Conservation (phyloP, 306 rosid genomes). For the Pterocarpus santalinus region DNA sequence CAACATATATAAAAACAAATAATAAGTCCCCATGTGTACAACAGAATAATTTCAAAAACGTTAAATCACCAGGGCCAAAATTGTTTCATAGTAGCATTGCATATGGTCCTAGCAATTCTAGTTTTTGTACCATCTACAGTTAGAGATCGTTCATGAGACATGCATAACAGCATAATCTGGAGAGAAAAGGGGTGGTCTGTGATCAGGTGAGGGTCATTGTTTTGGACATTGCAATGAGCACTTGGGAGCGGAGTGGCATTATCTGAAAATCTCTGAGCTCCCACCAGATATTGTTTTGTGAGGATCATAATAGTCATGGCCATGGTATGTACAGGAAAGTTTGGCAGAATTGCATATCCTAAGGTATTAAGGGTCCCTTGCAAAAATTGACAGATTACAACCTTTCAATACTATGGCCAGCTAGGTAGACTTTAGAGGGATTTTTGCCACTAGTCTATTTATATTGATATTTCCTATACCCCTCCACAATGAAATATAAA, state of each 20-base stretch:
- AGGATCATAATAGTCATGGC: slow-evolving; percentile 56
- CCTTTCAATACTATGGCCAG: slow-evolving; percentile 60
- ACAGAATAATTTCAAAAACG: slow-evolving; percentile 45
- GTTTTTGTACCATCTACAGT: slow-evolving; percentile 45
- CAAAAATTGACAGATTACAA: slow-evolving; percentile 47
- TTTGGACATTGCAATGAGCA: slow-evolving; percentile 49
- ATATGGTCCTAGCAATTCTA: slow-evolving; percentile 46
- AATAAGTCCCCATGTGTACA: slow-evolving; percentile 29
- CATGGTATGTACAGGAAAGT: slow-evolving; percentile 48
- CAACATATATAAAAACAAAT: slow-evolving; percentile 13
- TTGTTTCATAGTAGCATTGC: slow-evolving; percentile 19
- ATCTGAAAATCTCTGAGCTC: slow-evolving; percentile 50
- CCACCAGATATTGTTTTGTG: slow-evolving; percentile 54
- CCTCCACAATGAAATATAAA: slow-evolving; percentile 50
- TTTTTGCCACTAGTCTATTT: slow-evolving; percentile 40
- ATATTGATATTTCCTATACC: slow-evolving; percentile 56
- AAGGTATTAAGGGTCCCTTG: slow-evolving; percentile 54
- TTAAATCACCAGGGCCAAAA: slow-evolving; percentile 43
- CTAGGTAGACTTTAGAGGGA: slow-evolving; percentile 49
- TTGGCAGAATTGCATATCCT: slow-evolving; percentile 53
- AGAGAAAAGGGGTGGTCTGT: slow-evolving; percentile 24
- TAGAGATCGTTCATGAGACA: slow-evolving; percentile 39
- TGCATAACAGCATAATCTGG: neutral
- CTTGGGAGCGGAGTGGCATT: slow-evolving; percentile 51
- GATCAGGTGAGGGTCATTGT: slow-evolving; percentile 40